Evolutionary conservation across 2,329 filamentous ascomycete species (phyloP).

Genomic region (Ceratocystis alfenasii): DNA sequence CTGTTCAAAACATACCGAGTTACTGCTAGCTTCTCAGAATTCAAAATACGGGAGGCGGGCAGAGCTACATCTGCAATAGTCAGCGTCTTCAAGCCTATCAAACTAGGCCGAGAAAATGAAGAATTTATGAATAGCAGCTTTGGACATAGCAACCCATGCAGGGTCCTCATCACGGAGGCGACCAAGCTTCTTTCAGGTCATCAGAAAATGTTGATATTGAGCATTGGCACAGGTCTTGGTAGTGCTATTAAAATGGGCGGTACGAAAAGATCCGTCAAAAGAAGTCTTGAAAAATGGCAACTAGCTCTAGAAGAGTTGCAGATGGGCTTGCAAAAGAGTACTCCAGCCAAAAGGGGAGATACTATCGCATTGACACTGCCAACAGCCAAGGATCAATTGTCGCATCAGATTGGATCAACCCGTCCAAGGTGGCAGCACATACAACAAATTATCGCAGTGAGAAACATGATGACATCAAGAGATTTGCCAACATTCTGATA

Average conservation of each 20-base stretch:
- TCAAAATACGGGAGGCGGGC: conserved; percentile 28
- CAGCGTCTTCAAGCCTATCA: conserved; percentile 28
- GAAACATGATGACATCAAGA: background rate
- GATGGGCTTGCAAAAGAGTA: conserved; percentile 22
- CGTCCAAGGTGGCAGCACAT: conserved; percentile 24
- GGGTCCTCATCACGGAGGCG: conserved; percentile 27
- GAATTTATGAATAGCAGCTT: conserved; percentile 28
- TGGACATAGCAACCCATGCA: conserved; percentile 29
- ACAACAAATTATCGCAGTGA: conserved; percentile 24
- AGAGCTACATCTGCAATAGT: conserved; percentile 27
- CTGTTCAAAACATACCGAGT: conserved; percentile 27
- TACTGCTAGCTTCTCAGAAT: conserved; percentile 23
- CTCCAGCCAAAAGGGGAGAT: conserved; percentile 21
- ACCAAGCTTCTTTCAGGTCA: conserved; percentile 23
- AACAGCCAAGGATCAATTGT: conserved; percentile 25
- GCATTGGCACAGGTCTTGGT: conserved; percentile 27
- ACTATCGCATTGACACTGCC: conserved; percentile 27
- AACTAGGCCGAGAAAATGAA: conserved; percentile 25
- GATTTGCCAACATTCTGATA: background rate
- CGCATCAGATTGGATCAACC: conserved; percentile 26
- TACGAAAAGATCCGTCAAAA: background rate
- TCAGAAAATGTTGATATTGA: conserved; percentile 21
- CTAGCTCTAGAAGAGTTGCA: background rate
- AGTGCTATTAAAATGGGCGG: conserved; percentile 23
- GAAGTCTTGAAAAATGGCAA: background rate